Conservation (phyloP, 805 yeast species). For the Yarrowia keelungensis region DNA sequence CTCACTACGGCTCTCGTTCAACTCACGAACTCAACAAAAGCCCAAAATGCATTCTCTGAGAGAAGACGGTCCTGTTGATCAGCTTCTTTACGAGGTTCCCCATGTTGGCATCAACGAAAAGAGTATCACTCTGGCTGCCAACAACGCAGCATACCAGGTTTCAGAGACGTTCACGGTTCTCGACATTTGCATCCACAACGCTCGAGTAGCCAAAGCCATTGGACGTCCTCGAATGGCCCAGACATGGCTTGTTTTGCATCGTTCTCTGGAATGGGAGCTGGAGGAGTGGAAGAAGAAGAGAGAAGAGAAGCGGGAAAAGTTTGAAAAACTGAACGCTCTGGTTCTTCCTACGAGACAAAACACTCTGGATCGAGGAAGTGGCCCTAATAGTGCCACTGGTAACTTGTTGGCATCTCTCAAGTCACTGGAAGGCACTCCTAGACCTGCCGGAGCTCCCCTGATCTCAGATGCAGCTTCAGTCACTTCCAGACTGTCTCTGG, state of each 20-base stretch:
- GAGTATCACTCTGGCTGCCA: constrained; percentile 13
- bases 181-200: constrained; percentile 34
- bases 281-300: constrained; percentile 28
- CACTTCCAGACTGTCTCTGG: constrained; percentile 14
- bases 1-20: constrained; percentile 12
- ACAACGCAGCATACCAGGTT: neutral
- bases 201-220: constrained; percentile 50
- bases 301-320: constrained; percentile 6
- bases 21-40: constrained; percentile 2
- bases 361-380: constrained; percentile 7
- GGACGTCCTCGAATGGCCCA: constrained; percentile 63
- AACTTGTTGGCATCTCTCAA: neutral
- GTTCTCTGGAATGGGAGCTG: constrained; percentile 54
- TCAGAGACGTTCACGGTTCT: constrained; percentile 3
- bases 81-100: constrained; percentile 25
- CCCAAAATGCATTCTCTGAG: constrained; percentile 10
- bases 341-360: constrained; percentile 1
- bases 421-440: constrained; percentile 1
- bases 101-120: constrained; percentile 31
- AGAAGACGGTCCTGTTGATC: constrained; percentile 22
- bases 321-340: neutral
- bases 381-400: neutral
- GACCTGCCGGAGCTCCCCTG: neutral
- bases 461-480: constrained; percentile 2
- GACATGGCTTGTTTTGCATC: constrained; percentile 65